phyloP scores from a whole-genome alignment of 345 rosid species.

The Gossypium bickii region DNA sequence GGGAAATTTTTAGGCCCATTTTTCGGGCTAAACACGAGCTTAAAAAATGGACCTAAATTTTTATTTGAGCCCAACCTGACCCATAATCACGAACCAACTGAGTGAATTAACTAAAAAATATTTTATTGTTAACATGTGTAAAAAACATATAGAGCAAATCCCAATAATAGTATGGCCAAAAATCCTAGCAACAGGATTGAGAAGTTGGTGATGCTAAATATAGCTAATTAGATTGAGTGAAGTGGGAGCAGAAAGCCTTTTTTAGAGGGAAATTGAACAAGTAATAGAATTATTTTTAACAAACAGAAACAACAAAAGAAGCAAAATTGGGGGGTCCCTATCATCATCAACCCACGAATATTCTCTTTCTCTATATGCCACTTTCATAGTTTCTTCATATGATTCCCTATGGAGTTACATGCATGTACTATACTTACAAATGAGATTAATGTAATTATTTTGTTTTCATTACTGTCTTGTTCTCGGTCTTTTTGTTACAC shows the following conservation, averaged over 20 bases:
- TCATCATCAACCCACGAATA: not conserved
- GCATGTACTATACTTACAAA: not conserved
- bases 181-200: not conserved
- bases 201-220: not conserved
- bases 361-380: not conserved
- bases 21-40: accelerated
- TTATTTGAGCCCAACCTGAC: too few relatives aligned
- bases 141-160: too few relatives aligned
- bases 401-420: not conserved
- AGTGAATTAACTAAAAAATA: too few relatives aligned
- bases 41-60: too few relatives aligned
- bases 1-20: too few relatives aligned
- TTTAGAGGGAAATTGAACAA: not conserved
- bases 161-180: not conserved
- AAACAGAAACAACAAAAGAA: not conserved
- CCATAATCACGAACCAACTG: too few relatives aligned
- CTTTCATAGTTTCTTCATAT: not conserved
- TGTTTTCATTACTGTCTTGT: not conserved
- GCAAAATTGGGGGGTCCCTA: not conserved
- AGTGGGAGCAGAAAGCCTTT: not conserved
- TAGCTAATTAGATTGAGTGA: too few relatives aligned
- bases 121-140: too few relatives aligned
- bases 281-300: not conserved
- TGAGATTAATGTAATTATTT: not conserved
- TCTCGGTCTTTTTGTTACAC: too few relatives aligned